Evolutionary conservation across 2,329 filamentous ascomycete species (phyloP).

Genomic region (Hawksworthiomyces lignivorus): DNA sequence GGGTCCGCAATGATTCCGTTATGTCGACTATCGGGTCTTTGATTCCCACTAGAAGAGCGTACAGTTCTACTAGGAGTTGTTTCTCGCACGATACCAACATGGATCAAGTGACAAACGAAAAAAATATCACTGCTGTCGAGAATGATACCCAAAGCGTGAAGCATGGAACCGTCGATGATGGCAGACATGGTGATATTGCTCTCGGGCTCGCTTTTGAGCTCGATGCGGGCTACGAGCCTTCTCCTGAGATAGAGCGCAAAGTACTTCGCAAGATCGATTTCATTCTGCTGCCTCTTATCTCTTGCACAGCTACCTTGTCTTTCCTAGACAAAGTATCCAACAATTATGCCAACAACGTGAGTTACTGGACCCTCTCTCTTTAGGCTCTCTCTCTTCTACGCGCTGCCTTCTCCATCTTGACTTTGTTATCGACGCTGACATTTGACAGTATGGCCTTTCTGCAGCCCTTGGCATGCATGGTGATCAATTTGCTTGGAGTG

Average conservation of each 20-base stretch:
- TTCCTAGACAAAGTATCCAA: not conserved
- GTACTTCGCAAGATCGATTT: not conserved
- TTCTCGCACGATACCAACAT: not conserved
- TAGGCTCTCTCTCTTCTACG: too few relatives aligned
- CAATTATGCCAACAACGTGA: not conserved
- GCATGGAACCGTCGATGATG: not conserved
- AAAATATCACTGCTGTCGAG: not conserved
- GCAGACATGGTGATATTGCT: not conserved
- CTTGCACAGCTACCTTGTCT: not conserved
- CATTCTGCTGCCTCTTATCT: not conserved
- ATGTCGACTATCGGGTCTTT: not conserved
- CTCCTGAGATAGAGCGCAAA: not conserved
- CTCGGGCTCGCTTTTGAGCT: not conserved
- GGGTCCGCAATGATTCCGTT: not conserved
- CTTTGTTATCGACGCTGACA: too few relatives aligned
- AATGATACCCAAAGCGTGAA: not conserved
- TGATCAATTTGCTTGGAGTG: not conserved
- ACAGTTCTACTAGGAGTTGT: not conserved
- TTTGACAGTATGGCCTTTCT: not conserved
- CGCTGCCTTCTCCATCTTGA: too few relatives aligned
- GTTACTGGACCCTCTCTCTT: too few relatives aligned
- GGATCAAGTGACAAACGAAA: not conserved
- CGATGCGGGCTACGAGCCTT: not conserved
- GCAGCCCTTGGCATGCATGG: not conserved
- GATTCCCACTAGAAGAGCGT: not conserved